These are phyloP conservation scores for Coleophoma cylindrospora DNA, from an alignment of 2,329 filamentous ascomycete species.

Conservation along the genomic window DNA sequence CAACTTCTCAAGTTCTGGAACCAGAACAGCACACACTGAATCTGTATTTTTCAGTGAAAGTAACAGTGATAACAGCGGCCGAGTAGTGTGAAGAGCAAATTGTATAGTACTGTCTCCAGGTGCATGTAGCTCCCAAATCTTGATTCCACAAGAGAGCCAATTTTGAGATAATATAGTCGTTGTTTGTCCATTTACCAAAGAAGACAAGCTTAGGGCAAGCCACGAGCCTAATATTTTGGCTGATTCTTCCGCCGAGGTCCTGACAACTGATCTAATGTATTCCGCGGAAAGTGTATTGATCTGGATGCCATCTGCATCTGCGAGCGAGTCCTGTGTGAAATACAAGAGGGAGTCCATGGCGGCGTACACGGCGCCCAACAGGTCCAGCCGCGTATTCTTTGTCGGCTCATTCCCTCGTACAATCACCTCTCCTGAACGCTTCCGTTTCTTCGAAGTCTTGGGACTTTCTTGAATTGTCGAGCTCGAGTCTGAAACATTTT, in stretches of 20 bases:
- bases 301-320: constrained; percentile 3
- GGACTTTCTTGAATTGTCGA: constrained; percentile 19
- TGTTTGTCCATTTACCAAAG: constrained; percentile 1
- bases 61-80: constrained; percentile 21
- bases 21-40: constrained; percentile 9
- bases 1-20: constrained; percentile 22
- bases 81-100: constrained; percentile 27
- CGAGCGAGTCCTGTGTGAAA: constrained; percentile 8
- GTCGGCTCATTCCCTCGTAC: constrained; percentile 1
- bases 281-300: constrained; percentile 19
- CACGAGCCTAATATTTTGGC: constrained; percentile 24
- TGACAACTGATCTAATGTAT: constrained; percentile 25
- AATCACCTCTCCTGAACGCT: constrained; percentile 19
- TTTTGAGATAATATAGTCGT: neutral
- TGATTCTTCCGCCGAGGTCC: constrained; percentile 21
- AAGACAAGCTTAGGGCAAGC: constrained; percentile 17
- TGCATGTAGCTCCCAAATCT: constrained; percentile 22
- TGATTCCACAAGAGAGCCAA: constrained; percentile 23
- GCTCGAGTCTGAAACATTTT: constrained; percentile 5
- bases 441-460: constrained; percentile 29
- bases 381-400: neutral
- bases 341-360: constrained; percentile 14
- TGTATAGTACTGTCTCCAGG: constrained; percentile 13
- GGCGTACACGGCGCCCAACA: constrained; percentile 17
- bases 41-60: constrained; percentile 5